These are phyloP conservation scores for Petunia axillaris DNA, from an alignment of 257 asterid genomes.

Conservation along the genomic window DNA sequence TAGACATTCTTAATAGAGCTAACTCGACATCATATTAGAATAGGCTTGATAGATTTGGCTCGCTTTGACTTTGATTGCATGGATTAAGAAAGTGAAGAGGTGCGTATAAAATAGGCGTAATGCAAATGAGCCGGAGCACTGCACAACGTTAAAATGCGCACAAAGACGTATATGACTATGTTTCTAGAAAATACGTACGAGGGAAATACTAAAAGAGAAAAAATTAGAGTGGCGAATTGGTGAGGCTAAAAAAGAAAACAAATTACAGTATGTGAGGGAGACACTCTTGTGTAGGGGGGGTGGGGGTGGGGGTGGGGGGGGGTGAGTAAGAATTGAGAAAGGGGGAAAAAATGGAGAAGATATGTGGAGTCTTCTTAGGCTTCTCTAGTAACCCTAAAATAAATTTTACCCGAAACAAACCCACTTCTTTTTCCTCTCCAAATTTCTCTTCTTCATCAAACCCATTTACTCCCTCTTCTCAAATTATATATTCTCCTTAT, in stretches of 20 bases:
- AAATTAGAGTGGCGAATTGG: slow-evolving; percentile 33
- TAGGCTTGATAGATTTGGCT: too few relatives aligned
- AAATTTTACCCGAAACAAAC: slow-evolving; percentile 40
- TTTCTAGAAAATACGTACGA: not conserved
- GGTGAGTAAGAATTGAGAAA: slow-evolving; percentile 30
- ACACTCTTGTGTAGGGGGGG: not conserved
- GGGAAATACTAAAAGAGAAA: not conserved
- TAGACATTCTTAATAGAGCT: too few relatives aligned
- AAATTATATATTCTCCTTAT: not conserved
- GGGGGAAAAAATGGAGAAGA: slow-evolving; percentile 72
- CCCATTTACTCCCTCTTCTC: not conserved
- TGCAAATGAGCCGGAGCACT: slow-evolving; percentile 41
- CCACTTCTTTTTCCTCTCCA: slow-evolving; percentile 7
- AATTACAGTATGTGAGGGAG: slow-evolving; percentile 10
- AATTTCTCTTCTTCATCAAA: slow-evolving; percentile 39
- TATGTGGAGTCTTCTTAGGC: slow-evolving; percentile 66
- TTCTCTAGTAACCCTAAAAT: slow-evolving; percentile 52
- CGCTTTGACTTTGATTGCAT: too few relatives aligned
- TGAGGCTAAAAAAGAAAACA: slow-evolving; percentile 33
- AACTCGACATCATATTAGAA: too few relatives aligned
- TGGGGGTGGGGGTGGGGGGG: not conserved
- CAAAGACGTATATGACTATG: slow-evolving; percentile 19
- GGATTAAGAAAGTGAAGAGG: not conserved
- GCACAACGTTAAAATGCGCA: slow-evolving; percentile 44
- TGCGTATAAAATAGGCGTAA: not conserved